Evolutionary conservation across 805 yeast species (phyloP).

Genomic region (Zygosaccharomyces bisporus): DNA sequence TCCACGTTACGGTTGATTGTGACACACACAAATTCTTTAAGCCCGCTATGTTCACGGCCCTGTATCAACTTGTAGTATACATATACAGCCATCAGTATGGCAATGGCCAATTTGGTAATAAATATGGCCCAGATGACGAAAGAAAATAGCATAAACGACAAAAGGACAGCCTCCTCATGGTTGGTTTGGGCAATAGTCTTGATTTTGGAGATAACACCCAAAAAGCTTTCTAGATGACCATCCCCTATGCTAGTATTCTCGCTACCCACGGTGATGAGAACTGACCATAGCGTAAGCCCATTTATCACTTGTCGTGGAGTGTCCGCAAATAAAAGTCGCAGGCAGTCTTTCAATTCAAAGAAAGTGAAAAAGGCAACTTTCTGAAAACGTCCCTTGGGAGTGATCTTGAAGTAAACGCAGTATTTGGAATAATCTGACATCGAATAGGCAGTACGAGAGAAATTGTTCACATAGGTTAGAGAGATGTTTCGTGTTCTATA

Average conservation of each 20-base stretch:
- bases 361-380: slow-evolving; percentile 64
- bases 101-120: slow-evolving; percentile 52
- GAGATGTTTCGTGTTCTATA: slow-evolving; percentile 63
- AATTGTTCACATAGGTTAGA: slow-evolving; percentile 60
- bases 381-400: slow-evolving; percentile 61
- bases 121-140: slow-evolving; percentile 70
- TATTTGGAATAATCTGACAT: slow-evolving; percentile 58
- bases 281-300: slow-evolving; percentile 63
- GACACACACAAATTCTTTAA: slow-evolving; percentile 60
- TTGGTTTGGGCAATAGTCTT: slow-evolving; percentile 56
- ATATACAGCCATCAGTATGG: slow-evolving; percentile 50
- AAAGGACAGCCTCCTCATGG: slow-evolving; percentile 61
- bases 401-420: slow-evolving; percentile 68
- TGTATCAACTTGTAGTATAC: slow-evolving; percentile 46
- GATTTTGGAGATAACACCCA: slow-evolving; percentile 43
- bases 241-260: slow-evolving; percentile 31
- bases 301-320: slow-evolving; percentile 85
- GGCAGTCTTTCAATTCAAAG: slow-evolving; percentile 58
- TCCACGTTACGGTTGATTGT: slow-evolving; percentile 58
- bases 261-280: slow-evolving; percentile 35
- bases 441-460: slow-evolving; percentile 57
- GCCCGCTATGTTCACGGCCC: slow-evolving; percentile 38
- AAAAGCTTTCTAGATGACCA: slow-evolving; percentile 21
- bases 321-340: slow-evolving; percentile 67
- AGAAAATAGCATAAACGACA: slow-evolving; percentile 73